Evolutionary conservation across 192 early-diverging fungal genomes (phyloP), one percentile per base, ranked within the genome.

Genomic region (Chytriomyces sp.): DNA sequence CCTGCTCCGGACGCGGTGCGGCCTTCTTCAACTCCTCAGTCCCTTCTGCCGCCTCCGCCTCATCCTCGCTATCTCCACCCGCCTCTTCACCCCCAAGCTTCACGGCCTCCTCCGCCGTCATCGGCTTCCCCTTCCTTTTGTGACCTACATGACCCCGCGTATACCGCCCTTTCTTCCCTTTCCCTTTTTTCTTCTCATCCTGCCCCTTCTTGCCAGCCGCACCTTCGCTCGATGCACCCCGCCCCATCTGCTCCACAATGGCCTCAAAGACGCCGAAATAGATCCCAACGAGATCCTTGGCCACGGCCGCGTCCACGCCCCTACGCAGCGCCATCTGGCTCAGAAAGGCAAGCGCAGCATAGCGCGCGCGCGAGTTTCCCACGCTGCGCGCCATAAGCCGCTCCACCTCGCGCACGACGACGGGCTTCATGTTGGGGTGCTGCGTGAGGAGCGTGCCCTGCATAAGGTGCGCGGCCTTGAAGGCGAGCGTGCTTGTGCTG

Each of bases 261-360:
- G 81, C 84, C 75, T 93, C 88, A 83, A 99, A 99, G 39, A 98
- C 84, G 3, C 81, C 77, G 84, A 99, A 96, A 77, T 99, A 99
- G 10, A 97, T 74, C 32, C 93, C 93, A 28, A 97, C 85, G 60
- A 99, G 82, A 66, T 88, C 84, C 73, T 93, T 93, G 26, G 96
- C 95, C 10, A 89, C 85, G 31, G 84, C 85, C 5, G 77, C 74
- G 73, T 97, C 92, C 56, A 79, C 80, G n/a, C 63, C 66, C 19
- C 77, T 63, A 17, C 84, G 90, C 40, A 98, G 84, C 39, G 96
- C 91, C 32, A 93, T 91, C 78, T 98, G 97, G 76, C 95, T 97
- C 75, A 98, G 77, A 19, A 95, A 92, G 63, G 91, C 92, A 67
- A 98, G 84, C 41, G 91, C 91, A 69, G 96, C 96, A 81, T 98